Evolutionary conservation across 2,329 filamentous ascomycete species (phyloP).

Genomic region (Trichoderma harzianum): DNA sequence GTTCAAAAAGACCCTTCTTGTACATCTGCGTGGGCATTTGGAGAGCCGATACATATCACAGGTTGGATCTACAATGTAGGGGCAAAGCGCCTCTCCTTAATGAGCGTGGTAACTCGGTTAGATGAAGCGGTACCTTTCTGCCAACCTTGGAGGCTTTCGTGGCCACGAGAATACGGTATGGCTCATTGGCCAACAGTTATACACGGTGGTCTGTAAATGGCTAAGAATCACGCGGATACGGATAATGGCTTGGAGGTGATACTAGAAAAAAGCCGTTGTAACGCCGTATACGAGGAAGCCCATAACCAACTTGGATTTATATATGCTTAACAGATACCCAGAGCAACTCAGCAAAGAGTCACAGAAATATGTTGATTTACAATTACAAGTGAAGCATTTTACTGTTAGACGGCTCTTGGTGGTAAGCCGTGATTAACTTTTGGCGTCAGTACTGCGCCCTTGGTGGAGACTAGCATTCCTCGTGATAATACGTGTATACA

Average conservation of each 20-base stretch:
- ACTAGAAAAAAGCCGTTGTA: neutral
- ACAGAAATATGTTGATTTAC: neutral
- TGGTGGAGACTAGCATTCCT: neutral
- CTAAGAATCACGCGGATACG: neutral
- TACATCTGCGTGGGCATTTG: neutral
- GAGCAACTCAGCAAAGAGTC: neutral
- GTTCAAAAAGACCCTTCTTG: neutral
- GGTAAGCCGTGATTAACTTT: neutral
- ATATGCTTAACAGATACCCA: neutral
- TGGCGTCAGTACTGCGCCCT: neutral
- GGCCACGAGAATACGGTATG: neutral
- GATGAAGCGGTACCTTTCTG: neutral
- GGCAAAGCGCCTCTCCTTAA: neutral
- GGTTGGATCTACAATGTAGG: neutral
- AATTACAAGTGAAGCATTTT: neutral
- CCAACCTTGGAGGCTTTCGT: neutral
- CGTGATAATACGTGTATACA: too few species aligned
- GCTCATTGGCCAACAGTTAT: neutral
- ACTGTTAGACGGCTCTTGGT: neutral
- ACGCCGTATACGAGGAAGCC: neutral
- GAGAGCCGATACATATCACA: neutral
- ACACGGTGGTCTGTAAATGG: neutral
- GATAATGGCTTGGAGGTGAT: neutral
- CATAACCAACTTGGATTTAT: neutral
- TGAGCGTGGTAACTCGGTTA: neutral